Evolutionary conservation across 2,329 filamentous ascomycete genomes (phyloP), one percentile per base, ranked within the genome.

Genomic region (Microcyclospora pomicola): DNA sequence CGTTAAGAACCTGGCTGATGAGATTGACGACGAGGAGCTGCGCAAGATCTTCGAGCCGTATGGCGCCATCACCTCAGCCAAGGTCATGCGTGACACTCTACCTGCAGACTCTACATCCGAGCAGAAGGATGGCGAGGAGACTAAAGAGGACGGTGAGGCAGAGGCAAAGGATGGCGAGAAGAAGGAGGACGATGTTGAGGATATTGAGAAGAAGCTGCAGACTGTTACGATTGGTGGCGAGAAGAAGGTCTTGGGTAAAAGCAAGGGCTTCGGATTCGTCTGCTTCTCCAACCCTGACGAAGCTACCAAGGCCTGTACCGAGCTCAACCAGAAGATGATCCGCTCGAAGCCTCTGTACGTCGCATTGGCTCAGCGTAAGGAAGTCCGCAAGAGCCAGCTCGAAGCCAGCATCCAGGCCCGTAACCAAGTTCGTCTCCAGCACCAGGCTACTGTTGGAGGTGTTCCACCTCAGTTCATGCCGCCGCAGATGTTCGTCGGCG

Each of bases 261-360:
- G 86, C 80, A 98, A 96, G 75, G 91, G 91, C 62, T 98, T 98
- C 62, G 91, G 91, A 55, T 98, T 98, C 64, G 91, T 98, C 59
- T 98, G 91, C 82, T 98, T 98, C 73, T 91, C 83, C 75, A 96
- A 93, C 73, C 87, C 91, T 43, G 91, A 98, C 56, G 91, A 98
- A 64, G 91, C 91, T 49, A 95, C 88, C 68, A 96, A 96, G 77
- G 91, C 91, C 49, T 88, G 98, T 48, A 86, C 87, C 44, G 91
- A 98, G 67, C 95, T 96, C 85, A 98, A 98, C 73, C 88, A 96
- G 73, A 86, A 91, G 65, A 98, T 98, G 91, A 73, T 96, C 52
- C 82, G 87, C 63, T 76, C 75, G 69, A 98, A 98, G 78, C 91
- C 91, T 41, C 74, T 98, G 44, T 98, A 98, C 60, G 91, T 98